Evolutionary conservation across 2,329 filamentous ascomycete genomes (phyloP).

Genomic region (Nemania abortiva): DNA sequence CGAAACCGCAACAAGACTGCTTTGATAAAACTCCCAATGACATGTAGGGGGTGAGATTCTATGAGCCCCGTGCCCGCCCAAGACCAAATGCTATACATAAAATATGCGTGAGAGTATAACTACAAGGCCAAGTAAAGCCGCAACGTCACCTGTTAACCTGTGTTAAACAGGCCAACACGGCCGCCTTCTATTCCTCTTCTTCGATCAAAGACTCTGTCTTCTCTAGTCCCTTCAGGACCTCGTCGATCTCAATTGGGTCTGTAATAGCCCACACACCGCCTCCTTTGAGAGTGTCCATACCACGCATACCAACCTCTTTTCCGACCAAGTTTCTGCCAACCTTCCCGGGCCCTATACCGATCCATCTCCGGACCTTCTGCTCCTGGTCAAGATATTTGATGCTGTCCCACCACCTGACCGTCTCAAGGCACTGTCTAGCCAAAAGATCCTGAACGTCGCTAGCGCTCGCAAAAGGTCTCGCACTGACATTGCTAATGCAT

Average conservation of each 20-base stretch:
- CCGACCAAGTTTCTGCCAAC: slow-evolving; percentile 93
- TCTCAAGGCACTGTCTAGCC: slow-evolving; percentile 87
- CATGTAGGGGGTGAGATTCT: background rate
- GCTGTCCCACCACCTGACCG: slow-evolving; percentile 93
- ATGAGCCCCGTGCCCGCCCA: background rate
- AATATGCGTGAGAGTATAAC: slow-evolving; percentile 24
- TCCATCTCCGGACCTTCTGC: slow-evolving; percentile 83
- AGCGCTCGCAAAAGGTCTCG: slow-evolving; percentile 78
- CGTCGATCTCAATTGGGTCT: slow-evolving; percentile 80
- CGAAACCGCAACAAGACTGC: background rate
- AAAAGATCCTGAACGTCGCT: slow-evolving; percentile 83
- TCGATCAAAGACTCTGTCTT: slow-evolving; percentile 69
- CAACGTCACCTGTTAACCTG: background rate
- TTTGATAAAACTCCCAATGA: background rate
- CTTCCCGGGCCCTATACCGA: slow-evolving; percentile 93
- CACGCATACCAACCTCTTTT: slow-evolving; percentile 91
- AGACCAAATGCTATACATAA: slow-evolving; percentile 13
- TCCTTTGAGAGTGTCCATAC: slow-evolving; percentile 82
- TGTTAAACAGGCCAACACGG: slow-evolving; percentile 1
- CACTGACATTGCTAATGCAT: slow-evolving; percentile 89
- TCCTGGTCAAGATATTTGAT: slow-evolving; percentile 90
- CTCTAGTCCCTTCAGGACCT: slow-evolving; percentile 73
- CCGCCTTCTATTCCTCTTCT: slow-evolving; percentile 55
- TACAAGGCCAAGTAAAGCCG: slow-evolving; percentile 25
- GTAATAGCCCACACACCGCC: slow-evolving; percentile 94